Percentiles rank a stretch among this genome's conserved stretches.
phyloP scores from a whole-genome alignment of 2,329 filamentous ascomycete species.

The Dothideomycetidae sp. region DNA sequence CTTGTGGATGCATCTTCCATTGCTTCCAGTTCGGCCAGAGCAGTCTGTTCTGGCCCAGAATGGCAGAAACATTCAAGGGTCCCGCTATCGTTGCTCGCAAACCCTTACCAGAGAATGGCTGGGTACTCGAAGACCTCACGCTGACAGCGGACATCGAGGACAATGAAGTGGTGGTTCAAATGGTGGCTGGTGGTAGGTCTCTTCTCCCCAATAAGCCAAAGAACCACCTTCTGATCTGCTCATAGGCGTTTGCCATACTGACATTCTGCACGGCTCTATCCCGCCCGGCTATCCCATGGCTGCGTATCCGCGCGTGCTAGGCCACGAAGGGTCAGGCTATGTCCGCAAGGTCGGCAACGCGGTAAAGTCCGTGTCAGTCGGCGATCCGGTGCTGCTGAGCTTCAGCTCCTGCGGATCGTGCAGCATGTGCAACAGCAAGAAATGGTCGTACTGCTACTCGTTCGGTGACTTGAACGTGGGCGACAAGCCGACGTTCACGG shows the following conservation, averaged over 20 bases:
- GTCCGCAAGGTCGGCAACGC: conserved; percentile 32
- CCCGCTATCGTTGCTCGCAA: conserved; percentile 28
- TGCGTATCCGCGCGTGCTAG: conserved; percentile 35
- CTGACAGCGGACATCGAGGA: conserved; percentile 24
- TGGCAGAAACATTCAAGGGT: conserved; percentile 10
- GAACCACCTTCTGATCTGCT: not conserved
- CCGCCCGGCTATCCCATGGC: conserved; percentile 23
- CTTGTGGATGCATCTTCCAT: no score
- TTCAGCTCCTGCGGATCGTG: conserved; percentile 36
- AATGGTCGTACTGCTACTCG: conserved; percentile 35
- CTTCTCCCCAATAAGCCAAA: not conserved
- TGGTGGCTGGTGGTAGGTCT: conserved; percentile 28
- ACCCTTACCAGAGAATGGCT: conserved; percentile 24
- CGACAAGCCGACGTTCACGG: conserved; percentile 13
- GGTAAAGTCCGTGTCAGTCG: conserved; percentile 28
- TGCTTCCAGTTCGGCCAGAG: no score
- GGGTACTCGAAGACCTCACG: conserved; percentile 27
- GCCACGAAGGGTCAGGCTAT: conserved; percentile 40
- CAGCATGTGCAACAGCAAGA: conserved; percentile 32
- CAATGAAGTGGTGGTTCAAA: conserved; percentile 39
- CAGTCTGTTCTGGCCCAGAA: no score
- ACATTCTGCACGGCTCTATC: conserved; percentile 33
- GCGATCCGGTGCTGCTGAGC: conserved; percentile 35
- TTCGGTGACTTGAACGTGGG: conserved; percentile 36
- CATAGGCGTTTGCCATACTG: conserved; percentile 41